phyloP scores from a whole-genome alignment of 805 yeast species.

The Candida ponderosae region DNA sequence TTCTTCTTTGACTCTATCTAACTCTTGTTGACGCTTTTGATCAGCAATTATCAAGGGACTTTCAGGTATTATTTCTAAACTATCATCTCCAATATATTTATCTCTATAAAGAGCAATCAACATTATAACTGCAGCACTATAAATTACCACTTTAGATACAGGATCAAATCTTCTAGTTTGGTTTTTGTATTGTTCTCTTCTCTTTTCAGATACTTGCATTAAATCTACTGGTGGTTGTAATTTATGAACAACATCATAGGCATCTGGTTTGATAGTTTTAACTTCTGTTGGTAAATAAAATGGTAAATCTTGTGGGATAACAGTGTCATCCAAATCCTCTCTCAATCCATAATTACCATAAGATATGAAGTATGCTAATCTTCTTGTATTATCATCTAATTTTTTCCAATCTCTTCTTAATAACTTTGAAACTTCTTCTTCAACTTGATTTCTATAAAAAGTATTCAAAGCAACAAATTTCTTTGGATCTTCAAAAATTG shows the following conservation, averaged over 20 bases:
- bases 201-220: constrained; percentile 33
- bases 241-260: constrained; percentile 18
- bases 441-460: constrained; percentile 50
- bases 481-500: constrained; percentile 31
- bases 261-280: constrained; percentile 5
- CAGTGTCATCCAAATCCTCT: constrained; percentile 36
- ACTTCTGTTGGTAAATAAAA: constrained; percentile 35
- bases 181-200: constrained; percentile 35
- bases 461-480: constrained; percentile 23
- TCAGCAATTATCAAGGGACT: constrained; percentile 30
- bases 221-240: constrained; percentile 31
- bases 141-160: constrained; percentile 44
- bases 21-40: constrained; percentile 17
- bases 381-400: constrained; percentile 40
- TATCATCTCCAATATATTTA: constrained; percentile 36
- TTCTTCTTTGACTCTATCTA: constrained; percentile 8
- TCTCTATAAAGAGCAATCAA: constrained; percentile 50
- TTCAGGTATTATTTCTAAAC: constrained; percentile 29
- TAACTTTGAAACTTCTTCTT: constrained; percentile 40
- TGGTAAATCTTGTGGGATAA: constrained; percentile 54
- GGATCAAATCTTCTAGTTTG: constrained; percentile 49
- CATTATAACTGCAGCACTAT: constrained; percentile 37
- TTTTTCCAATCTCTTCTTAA: constrained; percentile 49
- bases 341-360: constrained; percentile 72
- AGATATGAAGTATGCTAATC: constrained; percentile 50